Conservation (phyloP, 805 yeast species). For the Monosporozyma siamensis region DNA sequence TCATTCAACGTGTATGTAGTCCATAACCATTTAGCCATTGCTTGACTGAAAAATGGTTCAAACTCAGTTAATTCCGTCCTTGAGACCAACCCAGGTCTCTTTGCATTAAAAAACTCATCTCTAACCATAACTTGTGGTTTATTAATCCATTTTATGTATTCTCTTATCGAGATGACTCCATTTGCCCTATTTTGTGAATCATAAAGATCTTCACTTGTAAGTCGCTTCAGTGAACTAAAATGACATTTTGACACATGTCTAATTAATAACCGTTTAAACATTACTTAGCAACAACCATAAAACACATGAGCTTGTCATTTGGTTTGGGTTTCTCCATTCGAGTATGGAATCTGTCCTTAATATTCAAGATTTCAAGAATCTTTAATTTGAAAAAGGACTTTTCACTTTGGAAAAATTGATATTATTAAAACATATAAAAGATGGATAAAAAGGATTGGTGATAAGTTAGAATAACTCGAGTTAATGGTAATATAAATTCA, state of each 20-base stretch:
- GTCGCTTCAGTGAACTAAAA: background rate
- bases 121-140: constrained; percentile 4
- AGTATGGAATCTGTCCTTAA: too few relatives aligned
- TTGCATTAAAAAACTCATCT: background rate
- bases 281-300: too few relatives aligned
- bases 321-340: too few relatives aligned
- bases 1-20: constrained; percentile 59
- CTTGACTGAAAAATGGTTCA: constrained; percentile 7
- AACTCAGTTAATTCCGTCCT: constrained; percentile 1
- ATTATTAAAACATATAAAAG: too few relatives aligned
- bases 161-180: constrained; percentile 1
- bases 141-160: constrained; percentile 3
- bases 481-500: too few relatives aligned
- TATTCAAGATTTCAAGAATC: too few relatives aligned
- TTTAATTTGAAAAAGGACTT: too few relatives aligned
- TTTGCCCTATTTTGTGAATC: background rate
- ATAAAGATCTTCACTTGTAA: background rate
- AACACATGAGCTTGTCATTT: too few relatives aligned
- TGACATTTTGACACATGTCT: background rate
- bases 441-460: too few relatives aligned
- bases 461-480: too few relatives aligned
- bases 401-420: too few relatives aligned
- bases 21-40: constrained; percentile 64
- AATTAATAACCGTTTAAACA: background rate
- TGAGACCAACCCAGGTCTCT: background rate